phyloP scores from a whole-genome alignment of 2,329 filamentous ascomycete species.

The Fusarium zealandicum region DNA sequence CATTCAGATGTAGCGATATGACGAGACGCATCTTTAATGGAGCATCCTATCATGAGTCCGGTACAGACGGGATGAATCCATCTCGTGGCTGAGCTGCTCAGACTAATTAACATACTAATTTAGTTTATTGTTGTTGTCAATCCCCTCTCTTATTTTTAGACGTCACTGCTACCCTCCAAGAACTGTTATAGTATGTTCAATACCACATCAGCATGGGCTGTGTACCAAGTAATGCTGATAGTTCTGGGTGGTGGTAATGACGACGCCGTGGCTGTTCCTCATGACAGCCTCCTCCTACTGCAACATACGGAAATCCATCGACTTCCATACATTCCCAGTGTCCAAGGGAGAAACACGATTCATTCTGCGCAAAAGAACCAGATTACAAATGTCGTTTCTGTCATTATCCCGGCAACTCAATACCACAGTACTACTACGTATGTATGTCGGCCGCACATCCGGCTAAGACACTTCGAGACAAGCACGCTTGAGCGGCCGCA shows the following conservation, averaged over 20 bases:
- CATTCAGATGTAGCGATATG: conserved; percentile 1
- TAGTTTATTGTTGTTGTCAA: background rate
- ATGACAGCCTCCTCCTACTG: conserved; percentile 12
- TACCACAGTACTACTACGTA: too few relatives aligned
- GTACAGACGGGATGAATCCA: background rate
- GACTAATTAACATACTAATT: background rate
- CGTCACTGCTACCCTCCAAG: background rate
- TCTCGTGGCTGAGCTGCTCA: conserved; percentile 7
- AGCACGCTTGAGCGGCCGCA: conserved; percentile 10
- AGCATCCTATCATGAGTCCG: conserved; percentile 2
- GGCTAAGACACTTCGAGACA: conserved; percentile 12
- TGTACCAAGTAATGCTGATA: conserved; percentile 32
- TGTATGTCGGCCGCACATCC: conserved; percentile 2
- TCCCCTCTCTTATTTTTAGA: conserved; percentile 11
- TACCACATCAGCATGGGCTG: conserved; percentile 6
- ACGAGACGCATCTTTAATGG: conserved; percentile 16
- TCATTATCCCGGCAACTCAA: background rate
- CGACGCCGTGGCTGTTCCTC: conserved; percentile 13
- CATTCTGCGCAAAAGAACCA: background rate
- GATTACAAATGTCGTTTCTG: background rate
- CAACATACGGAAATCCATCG: background rate
- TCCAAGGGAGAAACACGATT: background rate
- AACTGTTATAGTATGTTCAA: too few relatives aligned
- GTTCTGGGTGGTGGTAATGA: conserved; percentile 19
- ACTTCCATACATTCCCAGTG: background rate